phyloP scores from a whole-genome alignment of 1,284 basidiomycete genomes.

The Cryptococcus depauperatus region DNA sequence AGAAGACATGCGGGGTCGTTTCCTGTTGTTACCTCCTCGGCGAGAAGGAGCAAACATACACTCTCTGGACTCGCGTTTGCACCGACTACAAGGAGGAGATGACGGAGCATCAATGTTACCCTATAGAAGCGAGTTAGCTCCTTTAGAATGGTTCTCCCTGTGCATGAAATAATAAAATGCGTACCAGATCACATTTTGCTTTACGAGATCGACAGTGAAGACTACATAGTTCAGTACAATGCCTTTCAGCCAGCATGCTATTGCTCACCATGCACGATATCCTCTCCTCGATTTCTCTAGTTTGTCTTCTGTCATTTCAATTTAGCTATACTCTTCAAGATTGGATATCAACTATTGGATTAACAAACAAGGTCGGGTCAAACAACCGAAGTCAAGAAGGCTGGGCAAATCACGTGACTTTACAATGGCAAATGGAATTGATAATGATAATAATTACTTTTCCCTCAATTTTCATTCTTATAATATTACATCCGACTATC shows the following conservation, averaged over 20 bases:
- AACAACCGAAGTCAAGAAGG: too few species aligned
- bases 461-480: too few species aligned
- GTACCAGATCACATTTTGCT: conserved; percentile 38
- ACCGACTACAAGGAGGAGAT: conserved; percentile 45
- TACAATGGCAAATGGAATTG: too few species aligned
- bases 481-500: too few species aligned
- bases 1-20: conserved; percentile 16
- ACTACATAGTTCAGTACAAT: conserved; percentile 9
- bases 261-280: conserved; percentile 38
- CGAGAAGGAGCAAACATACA: conserved; percentile 45
- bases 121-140: conserved; percentile 11
- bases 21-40: conserved; percentile 38
- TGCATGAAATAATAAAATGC: conserved; percentile 1
- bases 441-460: too few species aligned
- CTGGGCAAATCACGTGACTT: too few species aligned
- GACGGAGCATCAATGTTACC: conserved; percentile 46
- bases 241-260: background rate
- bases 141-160: too few species aligned
- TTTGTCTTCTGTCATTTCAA: too few species aligned
- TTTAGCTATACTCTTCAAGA: too few species aligned
- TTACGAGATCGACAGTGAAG: conserved; percentile 37
- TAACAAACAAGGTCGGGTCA: too few species aligned
- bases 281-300: conserved; percentile 27
- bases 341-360: too few species aligned
- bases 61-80: conserved; percentile 44